phyloP scores from a whole-genome alignment of 2,329 filamentous ascomycete genomes.

The Beauveria pseudobassiana region DNA sequence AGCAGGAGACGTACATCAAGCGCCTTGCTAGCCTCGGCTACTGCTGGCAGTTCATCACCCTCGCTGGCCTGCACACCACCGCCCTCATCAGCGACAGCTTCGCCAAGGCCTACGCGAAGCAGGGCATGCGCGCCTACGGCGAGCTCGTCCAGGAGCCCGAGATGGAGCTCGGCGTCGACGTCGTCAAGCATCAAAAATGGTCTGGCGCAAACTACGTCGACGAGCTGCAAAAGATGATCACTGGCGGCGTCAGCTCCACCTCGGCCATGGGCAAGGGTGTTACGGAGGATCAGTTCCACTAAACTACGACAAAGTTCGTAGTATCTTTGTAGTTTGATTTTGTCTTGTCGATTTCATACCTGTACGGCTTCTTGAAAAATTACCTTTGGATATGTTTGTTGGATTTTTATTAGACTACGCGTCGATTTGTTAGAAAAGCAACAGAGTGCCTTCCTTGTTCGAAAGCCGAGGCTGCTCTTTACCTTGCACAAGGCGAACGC shows the following conservation, averaged over 20 bases:
- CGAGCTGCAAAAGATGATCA: slow-evolving; percentile 94
- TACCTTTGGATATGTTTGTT: background rate
- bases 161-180: slow-evolving; percentile 83
- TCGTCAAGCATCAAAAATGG: slow-evolving; percentile 99
- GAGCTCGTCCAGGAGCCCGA: slow-evolving; percentile 97
- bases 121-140: slow-evolving; percentile 94
- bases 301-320: background rate
- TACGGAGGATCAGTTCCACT: slow-evolving; percentile 92
- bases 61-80: slow-evolving; percentile 91
- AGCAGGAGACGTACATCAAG: slow-evolving; percentile 96
- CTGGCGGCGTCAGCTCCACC: slow-evolving; percentile 82
- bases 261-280: slow-evolving; percentile 97
- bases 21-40: slow-evolving; percentile 83
- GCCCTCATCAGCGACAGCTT: slow-evolving; percentile 89
- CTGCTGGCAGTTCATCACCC: slow-evolving; percentile 99
- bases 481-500: no score
- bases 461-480: no score
- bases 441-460: background rate
- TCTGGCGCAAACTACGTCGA: slow-evolving; percentile 91
- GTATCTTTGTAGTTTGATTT: background rate
- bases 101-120: slow-evolving; percentile 68
- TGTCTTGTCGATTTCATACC: background rate
- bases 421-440: background rate
- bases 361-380: background rate
- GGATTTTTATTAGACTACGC: slow-evolving; percentile 1